Evolutionary conservation across 306 rosid genomes (phyloP).

Genomic region (Bauhinia variegata): DNA sequence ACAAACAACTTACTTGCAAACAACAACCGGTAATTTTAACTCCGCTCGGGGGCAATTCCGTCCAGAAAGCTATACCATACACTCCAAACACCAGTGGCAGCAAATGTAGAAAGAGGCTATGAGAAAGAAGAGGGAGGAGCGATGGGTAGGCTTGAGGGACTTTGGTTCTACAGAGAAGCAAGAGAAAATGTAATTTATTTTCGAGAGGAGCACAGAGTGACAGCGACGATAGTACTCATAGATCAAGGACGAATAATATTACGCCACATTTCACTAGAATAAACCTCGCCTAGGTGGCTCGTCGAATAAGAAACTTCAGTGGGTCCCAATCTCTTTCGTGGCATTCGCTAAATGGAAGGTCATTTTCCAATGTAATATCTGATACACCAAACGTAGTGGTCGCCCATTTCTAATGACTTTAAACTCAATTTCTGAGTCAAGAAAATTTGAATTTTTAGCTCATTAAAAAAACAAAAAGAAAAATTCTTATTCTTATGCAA

Average conservation of each 20-base stretch:
- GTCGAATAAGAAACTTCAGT: neutral
- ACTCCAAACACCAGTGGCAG: slow-evolving; percentile 20
- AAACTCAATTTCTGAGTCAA: too few species aligned
- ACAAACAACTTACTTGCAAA: slow-evolving; percentile 34
- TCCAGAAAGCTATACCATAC: slow-evolving; percentile 30
- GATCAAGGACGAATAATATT: neutral
- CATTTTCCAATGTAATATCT: slow-evolving; percentile 24
- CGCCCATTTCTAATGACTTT: too few species aligned
- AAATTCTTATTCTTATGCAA: too few species aligned
- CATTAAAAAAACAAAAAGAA: too few species aligned
- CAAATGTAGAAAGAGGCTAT: slow-evolving; percentile 19
- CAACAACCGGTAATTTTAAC: neutral
- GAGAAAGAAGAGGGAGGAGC: neutral
- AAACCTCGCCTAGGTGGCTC: too few species aligned
- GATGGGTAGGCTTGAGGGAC: neutral
- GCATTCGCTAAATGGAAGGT: slow-evolving; percentile 32
- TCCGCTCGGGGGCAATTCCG: slow-evolving; percentile 32
- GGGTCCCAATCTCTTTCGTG: slow-evolving; percentile 22
- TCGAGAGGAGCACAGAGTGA: neutral
- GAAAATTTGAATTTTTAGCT: too few species aligned
- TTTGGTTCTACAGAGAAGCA: slow-evolving; percentile 6
- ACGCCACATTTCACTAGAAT: slow-evolving; percentile 18
- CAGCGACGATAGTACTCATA: neutral
- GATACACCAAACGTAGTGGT: neutral
- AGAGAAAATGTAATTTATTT: slow-evolving; percentile 17